Conservation (phyloP, 768 basidiomycete genomes). For the Agrocybe praecox region DNA sequence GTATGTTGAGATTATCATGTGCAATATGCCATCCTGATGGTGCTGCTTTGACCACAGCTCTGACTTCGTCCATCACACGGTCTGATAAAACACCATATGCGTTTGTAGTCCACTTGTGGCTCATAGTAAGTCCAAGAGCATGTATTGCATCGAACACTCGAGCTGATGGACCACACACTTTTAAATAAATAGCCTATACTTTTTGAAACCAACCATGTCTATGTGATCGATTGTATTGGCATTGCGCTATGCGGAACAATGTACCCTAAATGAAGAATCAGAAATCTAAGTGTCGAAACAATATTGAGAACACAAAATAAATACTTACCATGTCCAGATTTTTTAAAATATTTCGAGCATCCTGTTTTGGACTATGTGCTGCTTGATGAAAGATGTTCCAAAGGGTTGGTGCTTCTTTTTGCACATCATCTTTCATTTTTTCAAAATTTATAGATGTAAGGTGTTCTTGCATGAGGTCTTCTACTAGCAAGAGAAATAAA, state of each 20-base stretch:
- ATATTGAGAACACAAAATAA: too few species aligned
- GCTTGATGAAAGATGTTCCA: neutral
- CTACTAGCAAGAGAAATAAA: conserved; percentile 1
- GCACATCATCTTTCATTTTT: neutral
- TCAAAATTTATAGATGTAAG: conserved; percentile 4
- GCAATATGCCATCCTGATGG: conserved; percentile 31
- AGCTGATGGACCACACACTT: conserved; percentile 37
- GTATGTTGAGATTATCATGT: conserved; percentile 39
- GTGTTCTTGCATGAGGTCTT: conserved; percentile 1
- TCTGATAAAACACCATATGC: conserved; percentile 26
- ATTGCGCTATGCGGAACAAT: conserved; percentile 28
- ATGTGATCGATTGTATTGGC: conserved; percentile 29
- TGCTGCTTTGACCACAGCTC: conserved; percentile 19
- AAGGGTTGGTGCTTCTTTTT: neutral
- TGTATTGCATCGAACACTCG: conserved; percentile 38
- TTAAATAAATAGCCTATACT: conserved; percentile 35
- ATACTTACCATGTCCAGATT: too few species aligned
- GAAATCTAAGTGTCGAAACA: too few species aligned
- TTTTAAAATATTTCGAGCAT: too few species aligned
- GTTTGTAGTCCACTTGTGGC: conserved; percentile 36
- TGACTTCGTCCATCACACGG: conserved; percentile 25
- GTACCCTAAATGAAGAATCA: too few species aligned
- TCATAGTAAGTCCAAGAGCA: conserved; percentile 39
- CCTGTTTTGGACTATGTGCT: too few species aligned
- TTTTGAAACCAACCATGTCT: conserved; percentile 28